A percentile compares a stretch with the other conserved stretches of the same genome.
phyloP scores from a whole-genome alignment of 331 rosid genomes.

The Arachis monticola region DNA sequence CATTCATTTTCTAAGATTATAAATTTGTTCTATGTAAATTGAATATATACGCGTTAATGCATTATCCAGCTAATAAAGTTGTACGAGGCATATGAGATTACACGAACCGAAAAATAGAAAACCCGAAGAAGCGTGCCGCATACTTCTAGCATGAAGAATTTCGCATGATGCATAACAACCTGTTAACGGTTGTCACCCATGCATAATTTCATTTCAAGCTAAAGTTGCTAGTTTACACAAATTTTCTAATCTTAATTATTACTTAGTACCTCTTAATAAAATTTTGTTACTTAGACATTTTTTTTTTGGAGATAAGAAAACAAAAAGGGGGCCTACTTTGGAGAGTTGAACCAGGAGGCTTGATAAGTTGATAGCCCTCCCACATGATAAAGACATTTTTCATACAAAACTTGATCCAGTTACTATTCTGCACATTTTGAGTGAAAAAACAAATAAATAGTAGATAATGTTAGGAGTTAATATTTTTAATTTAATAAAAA shows the following conservation, averaged over 20 bases:
- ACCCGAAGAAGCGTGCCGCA: neutral
- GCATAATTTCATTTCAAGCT: neutral
- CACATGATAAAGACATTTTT: neutral
- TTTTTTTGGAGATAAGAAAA: neutral
- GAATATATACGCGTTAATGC: neutral
- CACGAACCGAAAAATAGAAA: neutral
- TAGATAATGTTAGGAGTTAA: no score
- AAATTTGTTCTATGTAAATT: no score
- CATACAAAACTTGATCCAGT: neutral
- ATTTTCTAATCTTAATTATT: neutral
- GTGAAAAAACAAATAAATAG: no score
- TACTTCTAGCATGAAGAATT: neutral
- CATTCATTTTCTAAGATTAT: no score
- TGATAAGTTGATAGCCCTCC: neutral
- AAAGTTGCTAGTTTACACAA: neutral
- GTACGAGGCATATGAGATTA: neutral
- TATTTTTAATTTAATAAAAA: no score
- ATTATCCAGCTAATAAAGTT: constrained; percentile 32
- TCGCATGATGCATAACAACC: neutral
- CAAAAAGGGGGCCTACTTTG: neutral
- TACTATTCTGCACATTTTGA: neutral
- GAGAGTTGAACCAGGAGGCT: neutral
- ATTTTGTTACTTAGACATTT: neutral
- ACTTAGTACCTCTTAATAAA: neutral
- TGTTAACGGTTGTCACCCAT: neutral